Evolutionary conservation across 164 flowering plant species (phyloP), one percentile per base, ranked within the genome.

Genomic region (Macadamia tetraphylla): DNA sequence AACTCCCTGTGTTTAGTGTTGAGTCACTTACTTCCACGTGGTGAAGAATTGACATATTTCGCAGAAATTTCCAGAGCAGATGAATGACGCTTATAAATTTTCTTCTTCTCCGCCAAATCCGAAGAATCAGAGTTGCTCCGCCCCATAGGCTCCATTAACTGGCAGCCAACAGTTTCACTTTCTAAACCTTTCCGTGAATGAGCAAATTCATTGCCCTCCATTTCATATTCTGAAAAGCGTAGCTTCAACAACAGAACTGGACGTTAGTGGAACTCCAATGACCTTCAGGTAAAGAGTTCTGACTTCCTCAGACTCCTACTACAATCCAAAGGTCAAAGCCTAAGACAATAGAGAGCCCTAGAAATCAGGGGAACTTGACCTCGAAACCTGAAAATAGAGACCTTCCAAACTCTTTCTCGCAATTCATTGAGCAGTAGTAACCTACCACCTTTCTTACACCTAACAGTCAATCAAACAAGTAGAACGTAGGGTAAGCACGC

Each of bases 171-270:
- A 64, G 56, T 74, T 63, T 71, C 72, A 29, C 55, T 65, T n/a
- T 29, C 69, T 10, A 32, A 52, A 56, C 64, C 62, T 40, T 64
- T 61, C n/a, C 60, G 14, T 42, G 65, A 63, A 58, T 76, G 72
- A 61, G 71, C 75, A 67, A 68, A 18, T 64, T 78, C 81, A 69
- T 76, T 73, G 67, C 81, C 71, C 66, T 77, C 78, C 88, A 84
- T 84, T 72, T 68, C 72, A 66, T 67, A 71, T n/a, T n/a, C n/a
- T n/a, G n/a, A n/a, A n/a, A 8, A 48, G 30, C 32, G 8, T 35
- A 60, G 52, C 70, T 67, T 48, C 65, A 64, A 61, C 59, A 29
- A 43, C 58, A 1, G 15, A 40, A 60, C 2, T 15, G 49, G 9
- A 29, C 60, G 6, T 23, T 6, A 58, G 7, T 23, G 3, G 32